These are phyloP conservation scores for Tanacetum coccineum DNA, from an alignment of 129 eudicot species.

Conservation along the genomic window DNA sequence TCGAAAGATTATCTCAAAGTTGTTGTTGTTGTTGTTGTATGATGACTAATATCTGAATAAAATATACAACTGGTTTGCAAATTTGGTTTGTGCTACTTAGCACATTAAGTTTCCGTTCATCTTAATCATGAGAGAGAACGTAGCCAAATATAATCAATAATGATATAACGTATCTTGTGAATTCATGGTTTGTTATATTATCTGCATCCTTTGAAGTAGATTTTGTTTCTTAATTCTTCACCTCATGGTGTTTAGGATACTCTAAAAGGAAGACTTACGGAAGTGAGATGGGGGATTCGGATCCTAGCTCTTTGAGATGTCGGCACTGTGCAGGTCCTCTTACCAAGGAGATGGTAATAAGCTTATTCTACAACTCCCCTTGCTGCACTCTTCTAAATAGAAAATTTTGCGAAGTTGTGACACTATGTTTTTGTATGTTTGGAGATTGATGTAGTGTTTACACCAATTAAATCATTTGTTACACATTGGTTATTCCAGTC, in stretches of 20 bases:
- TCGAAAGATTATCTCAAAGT: neutral
- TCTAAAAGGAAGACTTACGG: constrained; percentile 9
- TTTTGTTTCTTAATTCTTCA: constrained; percentile 11
- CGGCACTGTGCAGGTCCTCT: constrained; percentile 93
- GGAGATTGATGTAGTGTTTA: neutral
- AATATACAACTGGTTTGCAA: neutral
- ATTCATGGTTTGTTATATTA: neutral
- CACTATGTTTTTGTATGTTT: neutral
- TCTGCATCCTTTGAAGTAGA: constrained; percentile 6
- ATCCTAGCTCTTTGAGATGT: constrained; percentile 46
- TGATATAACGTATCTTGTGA: neutral
- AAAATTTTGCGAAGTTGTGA: neutral
- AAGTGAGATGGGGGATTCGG: constrained; percentile 41
- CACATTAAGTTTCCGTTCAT: neutral
- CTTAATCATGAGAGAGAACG: neutral
- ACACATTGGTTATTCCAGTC: neutral
- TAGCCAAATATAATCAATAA: neutral
- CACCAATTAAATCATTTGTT: neutral
- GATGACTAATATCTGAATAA: neutral
- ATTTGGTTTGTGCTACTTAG: neutral
- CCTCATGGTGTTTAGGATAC: constrained; percentile 10
- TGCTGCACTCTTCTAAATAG: neutral
- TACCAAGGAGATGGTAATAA: constrained; percentile 61
- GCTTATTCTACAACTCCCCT: constrained; percentile 6
- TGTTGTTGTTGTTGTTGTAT: neutral